Evolutionary conservation across 2,329 filamentous ascomycete genomes (phyloP), one percentile per base, ranked within the genome.

Genomic region (Aureobasidium zeae): DNA sequence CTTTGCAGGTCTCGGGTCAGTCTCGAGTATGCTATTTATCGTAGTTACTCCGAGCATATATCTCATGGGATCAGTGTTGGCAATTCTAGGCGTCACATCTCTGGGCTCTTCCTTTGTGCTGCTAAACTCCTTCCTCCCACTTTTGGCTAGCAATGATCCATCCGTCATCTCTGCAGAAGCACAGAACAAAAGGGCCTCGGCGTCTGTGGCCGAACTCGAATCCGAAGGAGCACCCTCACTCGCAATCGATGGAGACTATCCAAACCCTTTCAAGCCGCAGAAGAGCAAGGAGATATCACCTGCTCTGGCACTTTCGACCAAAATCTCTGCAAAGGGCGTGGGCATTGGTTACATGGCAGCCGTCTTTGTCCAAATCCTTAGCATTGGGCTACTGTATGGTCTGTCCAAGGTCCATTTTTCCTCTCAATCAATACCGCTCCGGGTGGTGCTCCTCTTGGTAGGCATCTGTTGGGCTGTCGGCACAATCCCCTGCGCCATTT

Each of bases 91-190:
- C 30, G 94, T 95, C 56, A 88, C 85, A 1, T 87, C 85, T 28
- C 86, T 94, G 53, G 89, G 89, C 13, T 87, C 86, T n/a, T 94
- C 86, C 0, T 95, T 94, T 60, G 88, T 94, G 2, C 69, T 96
- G n/a, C 70, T 95, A 17, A 96, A 96, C 65, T 91, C 87, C 0
- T 95, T 94, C 54, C 67, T 96, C 16, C 89, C 89, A 0, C 70
- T 95, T 2, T 71, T 95, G 10, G 87, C 94, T 35, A 76, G 86
- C 30, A 80, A 93, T 53, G 84, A 94, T 58, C 81, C 84, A 11
- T 60, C 60, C 12, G 57, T 70, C 17, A 53, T 60, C 35, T 16
- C 32, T n/a, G 32, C 31, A 26, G 31, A 44, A 21, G 25, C 13
- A n/a, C 41, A 36, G 11, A 17, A 41, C 6, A 39, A 35, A 12